phyloP scores from a whole-genome alignment of 1,139 yeast genomes.

The Candida dubliniensis region DNA sequence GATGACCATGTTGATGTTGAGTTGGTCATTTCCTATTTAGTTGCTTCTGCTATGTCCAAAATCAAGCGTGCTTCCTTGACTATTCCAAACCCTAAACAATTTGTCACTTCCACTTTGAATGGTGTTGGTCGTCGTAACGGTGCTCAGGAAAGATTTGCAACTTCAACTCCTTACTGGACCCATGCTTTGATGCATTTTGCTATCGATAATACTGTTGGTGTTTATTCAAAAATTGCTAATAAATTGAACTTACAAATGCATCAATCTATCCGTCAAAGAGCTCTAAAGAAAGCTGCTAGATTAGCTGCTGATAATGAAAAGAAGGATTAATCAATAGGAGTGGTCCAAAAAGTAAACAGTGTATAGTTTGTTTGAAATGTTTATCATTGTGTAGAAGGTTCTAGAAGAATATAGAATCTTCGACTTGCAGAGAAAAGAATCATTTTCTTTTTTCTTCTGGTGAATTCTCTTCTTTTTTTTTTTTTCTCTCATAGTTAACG shows the following conservation, averaged over 20 bases:
- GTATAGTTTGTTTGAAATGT: no score
- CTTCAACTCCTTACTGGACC: conserved; percentile 89
- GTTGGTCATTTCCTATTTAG: conserved; percentile 83
- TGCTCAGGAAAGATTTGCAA: conserved; percentile 86
- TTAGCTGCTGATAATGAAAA: conserved; percentile 21
- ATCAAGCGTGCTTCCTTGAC: conserved; percentile 69
- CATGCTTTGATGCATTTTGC: conserved; percentile 92
- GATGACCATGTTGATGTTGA: conserved; percentile 78
- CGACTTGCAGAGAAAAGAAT: neutral
- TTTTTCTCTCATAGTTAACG: neutral
- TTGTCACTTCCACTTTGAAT: conserved; percentile 68
- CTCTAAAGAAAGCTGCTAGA: conserved; percentile 71
- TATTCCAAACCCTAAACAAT: conserved; percentile 80
- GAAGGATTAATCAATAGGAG: conserved; percentile 14
- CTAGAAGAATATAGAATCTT: conserved; percentile 14
- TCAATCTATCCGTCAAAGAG: conserved; percentile 73
- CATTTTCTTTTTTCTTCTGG: conserved; percentile 1
- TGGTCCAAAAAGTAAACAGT: no score
- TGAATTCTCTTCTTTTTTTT: neutral
- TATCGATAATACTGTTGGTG: conserved; percentile 78
- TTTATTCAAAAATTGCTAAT: conserved; percentile 70
- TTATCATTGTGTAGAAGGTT: conserved; percentile 11
- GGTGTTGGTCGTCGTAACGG: conserved; percentile 84
- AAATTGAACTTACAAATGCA: conserved; percentile 74
- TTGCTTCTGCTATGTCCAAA: conserved; percentile 95